These are phyloP conservation scores for Ophiocordyceps camponoti-rufipedis DNA, from an alignment of 2,329 filamentous ascomycete genomes.

Conservation along the genomic window DNA sequence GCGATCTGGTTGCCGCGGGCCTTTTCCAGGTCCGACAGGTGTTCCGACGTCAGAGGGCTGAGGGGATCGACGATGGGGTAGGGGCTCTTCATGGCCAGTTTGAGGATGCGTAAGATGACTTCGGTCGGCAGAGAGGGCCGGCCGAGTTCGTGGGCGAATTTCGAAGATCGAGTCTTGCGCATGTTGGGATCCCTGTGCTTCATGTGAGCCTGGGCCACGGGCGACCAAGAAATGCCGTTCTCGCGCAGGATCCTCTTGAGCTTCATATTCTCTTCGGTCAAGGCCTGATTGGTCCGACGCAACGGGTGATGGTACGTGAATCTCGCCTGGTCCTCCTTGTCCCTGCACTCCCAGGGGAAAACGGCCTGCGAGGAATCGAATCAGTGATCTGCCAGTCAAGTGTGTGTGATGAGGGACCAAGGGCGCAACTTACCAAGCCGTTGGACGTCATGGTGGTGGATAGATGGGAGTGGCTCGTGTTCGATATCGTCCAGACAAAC, in stretches of 20 bases:
- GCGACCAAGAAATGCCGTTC: slow-evolving; percentile 32
- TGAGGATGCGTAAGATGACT: slow-evolving; percentile 31
- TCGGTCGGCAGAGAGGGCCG: slow-evolving; percentile 31
- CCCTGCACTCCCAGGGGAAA: slow-evolving; percentile 31
- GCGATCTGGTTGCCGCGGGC: slow-evolving; percentile 27
- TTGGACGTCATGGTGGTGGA: slow-evolving; percentile 1
- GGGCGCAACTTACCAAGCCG: background rate
- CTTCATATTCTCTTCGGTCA: slow-evolving; percentile 28
- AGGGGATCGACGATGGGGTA: slow-evolving; percentile 36
- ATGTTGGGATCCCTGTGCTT: slow-evolving; percentile 12
- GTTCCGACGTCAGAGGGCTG: slow-evolving; percentile 22
- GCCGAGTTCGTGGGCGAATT: slow-evolving; percentile 10
- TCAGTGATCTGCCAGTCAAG: background rate
- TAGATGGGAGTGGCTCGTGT: background rate
- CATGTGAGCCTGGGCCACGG: slow-evolving; percentile 15
- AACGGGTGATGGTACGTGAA: slow-evolving; percentile 27
- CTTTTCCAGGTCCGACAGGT: slow-evolving; percentile 24
- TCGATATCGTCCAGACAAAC: background rate
- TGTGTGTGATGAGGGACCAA: no score
- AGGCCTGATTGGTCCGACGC: slow-evolving; percentile 24
- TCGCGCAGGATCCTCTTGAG: slow-evolving; percentile 33
- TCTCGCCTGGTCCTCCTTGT: slow-evolving; percentile 31
- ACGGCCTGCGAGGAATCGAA: slow-evolving; percentile 7
- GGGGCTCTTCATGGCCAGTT: slow-evolving; percentile 28
- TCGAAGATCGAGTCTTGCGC: slow-evolving; percentile 15